Evolutionary conservation across 148 eudicot species (phyloP), one percentile per base, ranked within the genome.

Genomic region (Rhododendron ovatum): DNA sequence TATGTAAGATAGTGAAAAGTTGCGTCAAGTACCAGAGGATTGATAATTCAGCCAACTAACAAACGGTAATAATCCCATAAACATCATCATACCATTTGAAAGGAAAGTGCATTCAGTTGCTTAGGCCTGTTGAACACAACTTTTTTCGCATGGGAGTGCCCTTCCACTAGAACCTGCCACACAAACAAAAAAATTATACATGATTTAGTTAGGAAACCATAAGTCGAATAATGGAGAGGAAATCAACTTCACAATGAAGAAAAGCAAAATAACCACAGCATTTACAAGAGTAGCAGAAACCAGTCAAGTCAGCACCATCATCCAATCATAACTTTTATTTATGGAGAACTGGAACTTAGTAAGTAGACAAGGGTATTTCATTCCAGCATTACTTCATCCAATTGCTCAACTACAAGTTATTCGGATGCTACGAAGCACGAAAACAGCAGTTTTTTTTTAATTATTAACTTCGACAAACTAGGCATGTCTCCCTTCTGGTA

Each of bases 21-120:
- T 43, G 77, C 9, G 7, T 74, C 15, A 45, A 82, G 57, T 3
- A 79, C 35, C 18, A 50, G 30, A 5, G 9, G 41, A 12, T 39
- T 57, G 74, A 33, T 83, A 43, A 82, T 39, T 83, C 51, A 69
- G 28, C 43, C 61, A 80, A 63, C 14, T 18, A 39, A 51, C 43
- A 83, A 45, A 77, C 4, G 35, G 61, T 22, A 41, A 28, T n/a
- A 43, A 78, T 67, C 82, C 5, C 79, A 48, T 18, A 43, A 83
- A 74, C 33, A 55, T 53, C 51, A 15, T 30, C 91, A 85, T 93
- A 96, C 99, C 99, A 96, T 96, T 83, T 83, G 86, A 81, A 73
- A 85, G 18, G 95, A 92, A 69, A 95, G 92, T 41, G 99, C 99
- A 94, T 96, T 96, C 82, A 96, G 90, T 89, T 96, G 99, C 91